phyloP scores from a whole-genome alignment of 2,329 filamentous ascomycete species.

The Ophiostoma himal-ulmi region DNA sequence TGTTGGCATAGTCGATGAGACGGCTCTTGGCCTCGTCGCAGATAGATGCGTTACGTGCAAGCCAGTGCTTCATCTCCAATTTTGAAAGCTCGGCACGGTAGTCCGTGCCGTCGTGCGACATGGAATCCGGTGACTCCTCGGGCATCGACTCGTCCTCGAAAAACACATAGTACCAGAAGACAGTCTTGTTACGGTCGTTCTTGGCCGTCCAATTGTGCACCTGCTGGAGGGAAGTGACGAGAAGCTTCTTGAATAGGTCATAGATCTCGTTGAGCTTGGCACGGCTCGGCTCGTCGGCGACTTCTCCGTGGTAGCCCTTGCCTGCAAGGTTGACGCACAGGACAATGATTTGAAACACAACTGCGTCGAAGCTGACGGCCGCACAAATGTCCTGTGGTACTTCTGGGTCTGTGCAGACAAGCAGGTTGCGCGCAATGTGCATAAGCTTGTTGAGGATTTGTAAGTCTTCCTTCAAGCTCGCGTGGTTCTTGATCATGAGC shows the following conservation, averaged over 20 bases:
- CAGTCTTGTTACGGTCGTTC: slow-evolving; percentile 64
- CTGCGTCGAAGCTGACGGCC: slow-evolving; percentile 58
- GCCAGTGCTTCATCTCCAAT: slow-evolving; percentile 56
- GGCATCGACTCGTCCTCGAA: slow-evolving; percentile 52
- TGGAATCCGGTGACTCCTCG: slow-evolving; percentile 44
- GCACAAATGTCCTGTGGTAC: slow-evolving; percentile 61
- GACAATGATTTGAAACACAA: slow-evolving; percentile 60
- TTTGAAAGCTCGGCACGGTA: slow-evolving; percentile 54
- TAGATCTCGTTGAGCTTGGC: slow-evolving; percentile 57
- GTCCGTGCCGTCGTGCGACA: slow-evolving; percentile 46
- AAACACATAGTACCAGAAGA: slow-evolving; percentile 61
- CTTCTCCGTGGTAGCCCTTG: slow-evolving; percentile 61
- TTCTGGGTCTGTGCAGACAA: slow-evolving; percentile 59
- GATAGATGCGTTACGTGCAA: slow-evolving; percentile 55
- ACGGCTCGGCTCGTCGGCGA: slow-evolving; percentile 53
- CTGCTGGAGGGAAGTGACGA: slow-evolving; percentile 61
- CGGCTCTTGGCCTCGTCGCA: slow-evolving; percentile 51
- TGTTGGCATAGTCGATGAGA: slow-evolving; percentile 50
- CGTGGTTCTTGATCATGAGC: slow-evolving; percentile 58
- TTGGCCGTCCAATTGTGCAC: slow-evolving; percentile 65
- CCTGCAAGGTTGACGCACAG: slow-evolving; percentile 62
- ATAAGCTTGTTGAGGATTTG: slow-evolving; percentile 60
- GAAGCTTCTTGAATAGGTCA: slow-evolving; percentile 60
- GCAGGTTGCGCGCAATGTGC: slow-evolving; percentile 59
- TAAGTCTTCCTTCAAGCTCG: slow-evolving; percentile 55